Evolutionary conservation across 345 rosid genomes (phyloP).

Genomic region (Rhodamnia argentea): DNA sequence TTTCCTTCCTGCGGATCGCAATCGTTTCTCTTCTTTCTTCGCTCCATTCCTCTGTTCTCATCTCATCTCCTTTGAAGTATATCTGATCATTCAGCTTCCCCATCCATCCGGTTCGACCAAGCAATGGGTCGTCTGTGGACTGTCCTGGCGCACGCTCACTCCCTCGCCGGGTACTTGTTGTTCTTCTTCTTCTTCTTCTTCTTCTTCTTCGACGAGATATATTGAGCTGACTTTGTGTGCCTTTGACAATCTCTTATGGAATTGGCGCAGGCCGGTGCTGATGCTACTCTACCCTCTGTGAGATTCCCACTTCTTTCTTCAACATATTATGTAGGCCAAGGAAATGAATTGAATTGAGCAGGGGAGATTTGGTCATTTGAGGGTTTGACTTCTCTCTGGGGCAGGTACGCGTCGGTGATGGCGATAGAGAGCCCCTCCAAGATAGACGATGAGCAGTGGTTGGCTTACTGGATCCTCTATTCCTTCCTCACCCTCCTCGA

Average conservation of each 20-base stretch:
- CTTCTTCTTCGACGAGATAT: neutral
- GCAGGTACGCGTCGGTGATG: conserved; percentile 32
- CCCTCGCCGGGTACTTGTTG: conserved; percentile 4
- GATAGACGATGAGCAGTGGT: conserved; percentile 37
- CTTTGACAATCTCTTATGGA: neutral
- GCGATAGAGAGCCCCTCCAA: conserved; percentile 33
- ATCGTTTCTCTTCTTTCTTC: neutral
- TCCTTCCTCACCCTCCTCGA: conserved; percentile 33
- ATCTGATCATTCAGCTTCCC: neutral
- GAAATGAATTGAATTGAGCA: neutral
- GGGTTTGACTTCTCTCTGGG: neutral
- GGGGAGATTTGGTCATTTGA: neutral
- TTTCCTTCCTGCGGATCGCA: neutral
- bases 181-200: neutral
- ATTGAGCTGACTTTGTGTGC: neutral
- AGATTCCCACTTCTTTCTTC: neutral
- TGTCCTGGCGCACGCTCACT: conserved; percentile 1
- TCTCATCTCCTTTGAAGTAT: neutral
- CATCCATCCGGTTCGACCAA: neutral
- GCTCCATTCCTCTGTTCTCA: neutral
- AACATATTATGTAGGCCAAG: neutral
- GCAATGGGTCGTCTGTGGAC: conserved; percentile 7
- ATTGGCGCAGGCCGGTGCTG: conserved; percentile 22
- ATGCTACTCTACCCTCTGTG: conserved; percentile 42
- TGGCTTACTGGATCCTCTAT: conserved; percentile 40